Evolutionary conservation across 1,284 basidiomycete species (phyloP), one percentile per base, ranked within the genome.

Genomic region (Gymnopus androsaceus): DNA sequence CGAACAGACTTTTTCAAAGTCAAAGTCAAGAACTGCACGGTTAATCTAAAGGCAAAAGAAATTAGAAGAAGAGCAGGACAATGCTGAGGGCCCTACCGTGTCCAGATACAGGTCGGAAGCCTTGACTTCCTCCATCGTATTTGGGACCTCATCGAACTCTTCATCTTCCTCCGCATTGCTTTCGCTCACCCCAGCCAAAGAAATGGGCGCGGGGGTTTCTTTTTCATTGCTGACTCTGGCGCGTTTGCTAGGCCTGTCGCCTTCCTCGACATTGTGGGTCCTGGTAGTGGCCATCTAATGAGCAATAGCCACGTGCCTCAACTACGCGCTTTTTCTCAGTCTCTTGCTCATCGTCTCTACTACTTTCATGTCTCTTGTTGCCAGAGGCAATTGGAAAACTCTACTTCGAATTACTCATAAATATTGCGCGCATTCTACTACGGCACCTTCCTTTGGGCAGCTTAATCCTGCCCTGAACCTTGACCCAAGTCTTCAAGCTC

Each of bases 1-100:
- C 8, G 94, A 98, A 79, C 97, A 99, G 28, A 99, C 83, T 78
- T 96, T 94, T 77, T 99, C 97, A 68, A 99, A 99, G 75, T 99
- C 97, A 73, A 99, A 99, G 73, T 99, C 97, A 59, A 99, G 85
- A 37, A 87, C 80, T 54, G 82, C 83, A 56, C 95, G 83, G 67
- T 95, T 94, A 62, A 97, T 90, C 95, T 94, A 64, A 57, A 49
- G 62, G 59, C 57, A 56, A 38, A 51, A 61, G 61, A 48, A 61
- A 53, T 50, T 42, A 27, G 44, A 27, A 33, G 31, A 34, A 34
- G 52, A 54, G 40, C 36, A 44, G 40, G 58, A 48, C 42, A 62
- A 53, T 73, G 81, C 69, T 51, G 52, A 31, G 21, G 57, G 56
- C 64, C 71, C 64, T 72, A 92, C 95, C 54, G 96, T 98, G 74